These are phyloP conservation scores for Sarocladiaceae sp. DNA, from an alignment of 2,329 filamentous ascomycete genomes.

Conservation along the genomic window DNA sequence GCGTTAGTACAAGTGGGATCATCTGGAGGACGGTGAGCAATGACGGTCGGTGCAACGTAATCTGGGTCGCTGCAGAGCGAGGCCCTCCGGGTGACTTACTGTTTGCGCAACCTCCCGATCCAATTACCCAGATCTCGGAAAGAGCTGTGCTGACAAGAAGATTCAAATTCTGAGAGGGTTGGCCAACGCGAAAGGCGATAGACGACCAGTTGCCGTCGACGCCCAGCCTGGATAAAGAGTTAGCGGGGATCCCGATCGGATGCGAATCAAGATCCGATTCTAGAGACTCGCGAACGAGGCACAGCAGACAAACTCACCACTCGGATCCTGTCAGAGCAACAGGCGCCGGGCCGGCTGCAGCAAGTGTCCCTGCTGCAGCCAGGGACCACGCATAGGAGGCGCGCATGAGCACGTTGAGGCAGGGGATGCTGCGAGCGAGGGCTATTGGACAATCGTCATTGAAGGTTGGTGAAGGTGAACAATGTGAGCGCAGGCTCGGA, in stretches of 20 bases:
- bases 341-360: not conserved
- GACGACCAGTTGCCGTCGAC: constrained; percentile 68
- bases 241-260: too few relatives aligned
- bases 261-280: too few relatives aligned
- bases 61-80: too few relatives aligned
- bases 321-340: not conserved
- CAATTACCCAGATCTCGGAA: constrained; percentile 66
- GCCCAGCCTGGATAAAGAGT: too few relatives aligned
- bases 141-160: constrained; percentile 56
- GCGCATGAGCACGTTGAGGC: not conserved
- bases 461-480: too few relatives aligned
- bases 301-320: not conserved
- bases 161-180: constrained; percentile 27
- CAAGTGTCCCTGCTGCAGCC: not conserved
- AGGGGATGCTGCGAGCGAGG: too few relatives aligned
- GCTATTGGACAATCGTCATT: too few relatives aligned
- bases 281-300: not conserved
- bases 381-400: not conserved
- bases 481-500: too few relatives aligned
- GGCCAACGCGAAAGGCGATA: constrained; percentile 48
- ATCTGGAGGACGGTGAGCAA: constrained; percentile 21
- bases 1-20: constrained; percentile 46
- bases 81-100: too few relatives aligned
- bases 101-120: constrained; percentile 47
- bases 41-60: too few relatives aligned